Percentiles rank a stretch among this genome's conserved stretches.
These are phyloP conservation scores for Citrullus colocynthis DNA, from an alignment of 306 rosid genomes.

Conservation along the genomic window DNA sequence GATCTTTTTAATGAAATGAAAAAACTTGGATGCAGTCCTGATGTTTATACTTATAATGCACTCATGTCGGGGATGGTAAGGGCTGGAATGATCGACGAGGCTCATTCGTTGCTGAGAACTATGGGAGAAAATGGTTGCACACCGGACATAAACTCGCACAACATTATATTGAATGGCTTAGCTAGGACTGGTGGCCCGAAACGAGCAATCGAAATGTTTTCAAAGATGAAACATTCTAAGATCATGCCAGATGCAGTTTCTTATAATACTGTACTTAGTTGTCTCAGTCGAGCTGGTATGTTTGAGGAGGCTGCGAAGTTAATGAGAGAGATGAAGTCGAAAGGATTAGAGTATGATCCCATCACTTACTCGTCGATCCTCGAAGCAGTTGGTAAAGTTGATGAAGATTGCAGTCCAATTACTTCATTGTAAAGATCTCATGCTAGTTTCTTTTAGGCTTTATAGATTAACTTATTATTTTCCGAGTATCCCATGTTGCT, in stretches of 20 bases:
- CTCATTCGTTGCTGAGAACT: conserved; percentile 48
- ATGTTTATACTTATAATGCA: conserved; percentile 79
- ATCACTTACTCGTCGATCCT: conserved; percentile 87
- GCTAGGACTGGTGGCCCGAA: conserved; percentile 69
- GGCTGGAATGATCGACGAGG: conserved; percentile 64
- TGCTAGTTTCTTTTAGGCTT: background rate
- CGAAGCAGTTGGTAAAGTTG: conserved; percentile 92
- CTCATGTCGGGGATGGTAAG: conserved; percentile 93
- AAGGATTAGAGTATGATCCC: conserved; percentile 58
- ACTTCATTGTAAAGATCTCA: background rate
- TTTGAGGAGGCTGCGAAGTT: conserved; percentile 83
- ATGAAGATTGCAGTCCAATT: conserved; percentile 26
- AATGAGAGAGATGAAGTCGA: conserved; percentile 77
- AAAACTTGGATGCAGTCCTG: conserved; percentile 69
- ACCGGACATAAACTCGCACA: conserved; percentile 71
- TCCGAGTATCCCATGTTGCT: background rate
- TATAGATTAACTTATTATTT: background rate
- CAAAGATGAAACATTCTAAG: conserved; percentile 47
- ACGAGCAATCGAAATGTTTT: conserved; percentile 63
- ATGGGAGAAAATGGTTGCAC: conserved; percentile 75
- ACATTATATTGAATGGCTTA: conserved; percentile 65
- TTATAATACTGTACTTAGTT: conserved; percentile 69
- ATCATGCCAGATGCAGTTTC: conserved; percentile 69
- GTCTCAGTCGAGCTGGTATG: conserved; percentile 86
- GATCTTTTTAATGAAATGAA: conserved; percentile 73